These are phyloP conservation scores for Fusarium nematophilum DNA, from an alignment of 2,329 filamentous ascomycete genomes.

Conservation along the genomic window DNA sequence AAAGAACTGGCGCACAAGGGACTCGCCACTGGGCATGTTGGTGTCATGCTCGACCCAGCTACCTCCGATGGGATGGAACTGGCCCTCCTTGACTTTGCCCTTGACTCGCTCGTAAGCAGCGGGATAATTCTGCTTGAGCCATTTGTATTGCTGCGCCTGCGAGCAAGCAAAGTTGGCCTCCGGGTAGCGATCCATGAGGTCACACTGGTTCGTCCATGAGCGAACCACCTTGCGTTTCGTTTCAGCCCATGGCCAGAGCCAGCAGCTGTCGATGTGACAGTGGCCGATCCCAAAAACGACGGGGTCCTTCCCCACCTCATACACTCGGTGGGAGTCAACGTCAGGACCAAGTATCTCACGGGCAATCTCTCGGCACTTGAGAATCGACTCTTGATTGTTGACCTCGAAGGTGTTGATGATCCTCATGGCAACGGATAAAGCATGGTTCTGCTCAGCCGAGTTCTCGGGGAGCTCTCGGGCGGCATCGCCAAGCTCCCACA, in stretches of 20 bases:
- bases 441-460: slow-evolving; percentile 89
- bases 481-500: slow-evolving; percentile 95
- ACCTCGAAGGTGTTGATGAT: slow-evolving; percentile 93
- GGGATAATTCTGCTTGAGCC: slow-evolving; percentile 91
- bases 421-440: slow-evolving; percentile 82
- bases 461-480: slow-evolving; percentile 90
- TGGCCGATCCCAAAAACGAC: slow-evolving; percentile 92
- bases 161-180: slow-evolving; percentile 94
- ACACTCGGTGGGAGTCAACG: slow-evolving; percentile 86
- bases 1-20: slow-evolving; percentile 91
- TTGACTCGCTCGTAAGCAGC: slow-evolving; percentile 91
- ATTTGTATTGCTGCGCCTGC: slow-evolving; percentile 97
- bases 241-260: slow-evolving; percentile 98
- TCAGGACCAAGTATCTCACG: slow-evolving; percentile 83
- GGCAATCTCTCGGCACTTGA: slow-evolving; percentile 84
- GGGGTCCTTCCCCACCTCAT: slow-evolving; percentile 77
- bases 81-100: slow-evolving; percentile 87
- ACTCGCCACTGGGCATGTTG: slow-evolving; percentile 96
- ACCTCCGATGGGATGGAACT: slow-evolving; percentile 94
- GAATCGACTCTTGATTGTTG: slow-evolving; percentile 80
- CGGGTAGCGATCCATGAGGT: slow-evolving; percentile 93
- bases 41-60: slow-evolving; percentile 99
- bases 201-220: slow-evolving; percentile 97
- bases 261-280: slow-evolving; percentile 98
- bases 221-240: slow-evolving; percentile 96